Evolutionary conservation across 192 early-diverging fungal species (phyloP), one percentile per base, ranked within the genome.

Genomic region (Polychytrium aggregatum): DNA sequence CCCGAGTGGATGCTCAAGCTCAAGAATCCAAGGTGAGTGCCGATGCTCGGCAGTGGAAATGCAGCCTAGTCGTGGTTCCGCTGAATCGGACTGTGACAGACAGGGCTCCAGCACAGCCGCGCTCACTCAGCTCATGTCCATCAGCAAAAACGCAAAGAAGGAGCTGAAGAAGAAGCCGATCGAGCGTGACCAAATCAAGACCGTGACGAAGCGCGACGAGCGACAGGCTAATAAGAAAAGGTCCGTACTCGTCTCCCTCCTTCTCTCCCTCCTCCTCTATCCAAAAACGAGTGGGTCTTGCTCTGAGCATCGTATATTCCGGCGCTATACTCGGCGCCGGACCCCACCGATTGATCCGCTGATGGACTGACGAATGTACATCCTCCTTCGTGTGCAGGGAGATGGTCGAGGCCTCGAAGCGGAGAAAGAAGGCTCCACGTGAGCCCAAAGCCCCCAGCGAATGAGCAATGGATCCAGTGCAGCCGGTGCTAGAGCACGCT

Each of bases 1-100:
- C 89, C 92, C 25, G 90, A 97, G 28, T 98, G 95, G 95, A 97
- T 98, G 93, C 57, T 98, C 55, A 50, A 76, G 47, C 68, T 98
- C 48, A 86, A 87, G 52, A 82, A 85, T 37, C 78, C 83, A 46
- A 72, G 59, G 68, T 71, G 68, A 47, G 58, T 13, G 5, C 27
- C 44, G 28, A 8, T 50, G 21, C 37, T 45, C 59, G 10, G 22
- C 29, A 21, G 5, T 18, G 21, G 41, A 24, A 17, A 24, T 22
- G 2, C 42, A 22, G 42, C 2, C 42, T 16, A 1, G n/a, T 44
- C 42, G 2, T 16, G 24, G 42, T 14, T 44, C 2, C 24, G 17
- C 17, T 14, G 18, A 17, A 17, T 37, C 16, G 18, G 18, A 37
- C 14, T 48, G 39, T 21, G n/a, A 0, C 47, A 48, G 47, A 47